Conservation (phyloP, 148 eudicot genomes). For the Arctostaphylos glauca region DNA sequence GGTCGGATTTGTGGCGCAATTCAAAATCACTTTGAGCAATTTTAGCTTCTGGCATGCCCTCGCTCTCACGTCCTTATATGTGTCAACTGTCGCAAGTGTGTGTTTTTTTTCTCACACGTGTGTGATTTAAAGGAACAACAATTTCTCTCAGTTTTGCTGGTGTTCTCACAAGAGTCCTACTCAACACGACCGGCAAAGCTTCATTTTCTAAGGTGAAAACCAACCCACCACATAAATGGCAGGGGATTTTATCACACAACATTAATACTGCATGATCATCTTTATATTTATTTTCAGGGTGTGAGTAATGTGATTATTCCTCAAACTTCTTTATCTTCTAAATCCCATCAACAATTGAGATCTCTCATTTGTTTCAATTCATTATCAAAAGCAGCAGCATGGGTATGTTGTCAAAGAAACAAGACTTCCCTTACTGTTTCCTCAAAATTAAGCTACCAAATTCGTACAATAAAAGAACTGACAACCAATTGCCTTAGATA, state of each 20-base stretch:
- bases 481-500: no score
- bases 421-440: slow-evolving; percentile 1
- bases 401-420: not conserved
- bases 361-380: not conserved
- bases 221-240: not conserved
- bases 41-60: no score
- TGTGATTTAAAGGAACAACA: no score
- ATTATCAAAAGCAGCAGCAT: not conserved
- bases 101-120: no score
- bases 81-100: no score
- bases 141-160: no score
- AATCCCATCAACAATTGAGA: not conserved
- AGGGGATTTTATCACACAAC: not conserved
- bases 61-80: no score
- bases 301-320: not conserved
- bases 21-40: no score
- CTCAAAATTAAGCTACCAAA: not conserved
- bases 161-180: no score
- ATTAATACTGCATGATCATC: not conserved
- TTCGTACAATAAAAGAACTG: not conserved
- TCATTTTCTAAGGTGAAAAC: not conserved
- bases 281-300: not conserved
- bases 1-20: no score
- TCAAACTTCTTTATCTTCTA: not conserved
- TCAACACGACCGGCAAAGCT: no score